Conservation (phyloP, 2,329 filamentous ascomycete species). For the Knufia petricola region DNA sequence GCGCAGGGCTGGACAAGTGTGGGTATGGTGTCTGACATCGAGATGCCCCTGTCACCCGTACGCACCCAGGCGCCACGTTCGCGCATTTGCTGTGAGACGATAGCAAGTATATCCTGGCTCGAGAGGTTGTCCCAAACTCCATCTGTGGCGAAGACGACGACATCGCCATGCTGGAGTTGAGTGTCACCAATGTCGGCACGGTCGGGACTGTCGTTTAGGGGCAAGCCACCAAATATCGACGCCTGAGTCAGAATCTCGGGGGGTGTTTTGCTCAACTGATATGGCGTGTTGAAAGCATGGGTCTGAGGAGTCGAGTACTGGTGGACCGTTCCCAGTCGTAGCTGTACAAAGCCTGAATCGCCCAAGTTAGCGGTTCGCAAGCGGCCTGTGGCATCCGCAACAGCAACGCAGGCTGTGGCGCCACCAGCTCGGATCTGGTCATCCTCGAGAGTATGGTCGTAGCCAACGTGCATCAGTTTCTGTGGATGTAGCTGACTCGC, state of each 20-base stretch:
- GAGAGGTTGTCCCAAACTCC: conserved; percentile 95
- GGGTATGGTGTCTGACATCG: conserved; percentile 52
- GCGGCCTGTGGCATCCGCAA: conserved; percentile 61
- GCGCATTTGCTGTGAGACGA: conserved; percentile 69
- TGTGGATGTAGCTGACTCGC: conserved; percentile 44
- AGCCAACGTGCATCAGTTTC: conserved; percentile 70
- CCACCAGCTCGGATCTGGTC: conserved; percentile 67
- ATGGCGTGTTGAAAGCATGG: conserved; percentile 96
- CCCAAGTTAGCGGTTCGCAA: conserved; percentile 89
- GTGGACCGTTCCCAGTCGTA: conserved; percentile 77
- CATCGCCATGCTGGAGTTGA: conserved; percentile 74
- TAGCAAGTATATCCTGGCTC: conserved; percentile 74
- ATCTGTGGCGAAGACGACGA: conserved; percentile 88
- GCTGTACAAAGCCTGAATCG: conserved; percentile 84
- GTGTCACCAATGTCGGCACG: conserved; percentile 75
- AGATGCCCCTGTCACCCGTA: conserved; percentile 49
- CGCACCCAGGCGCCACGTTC: conserved; percentile 61
- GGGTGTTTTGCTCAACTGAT: conserved; percentile 82
- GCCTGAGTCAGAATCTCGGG: conserved; percentile 68
- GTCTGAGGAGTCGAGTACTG: conserved; percentile 78
- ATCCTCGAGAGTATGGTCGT: conserved; percentile 71
- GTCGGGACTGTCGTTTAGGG: conserved; percentile 71
- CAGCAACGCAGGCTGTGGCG: conserved; percentile 82
- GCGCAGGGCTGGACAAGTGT: conserved; percentile 29
- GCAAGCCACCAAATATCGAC: conserved; percentile 70